phyloP scores from a whole-genome alignment of 75 land plant genomes.

The Cupressus sempervirens region DNA sequence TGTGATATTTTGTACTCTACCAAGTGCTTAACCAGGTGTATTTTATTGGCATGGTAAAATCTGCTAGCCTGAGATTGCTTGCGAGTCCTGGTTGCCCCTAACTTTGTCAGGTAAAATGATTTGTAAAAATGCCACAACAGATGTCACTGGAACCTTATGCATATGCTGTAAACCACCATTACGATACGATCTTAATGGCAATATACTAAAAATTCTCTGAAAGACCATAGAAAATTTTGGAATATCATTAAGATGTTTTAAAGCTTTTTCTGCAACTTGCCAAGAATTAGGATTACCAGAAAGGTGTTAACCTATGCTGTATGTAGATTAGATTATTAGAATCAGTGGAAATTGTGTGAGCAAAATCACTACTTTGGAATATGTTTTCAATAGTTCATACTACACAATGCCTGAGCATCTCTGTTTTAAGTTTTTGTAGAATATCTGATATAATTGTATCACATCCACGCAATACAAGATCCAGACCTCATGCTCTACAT shows the following conservation, averaged over 20 bases:
- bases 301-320: conserved; percentile 87
- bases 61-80: no score
- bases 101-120: no score
- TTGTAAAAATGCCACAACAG: no score
- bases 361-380: conserved; percentile 67
- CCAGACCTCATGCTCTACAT: conserved; percentile 60
- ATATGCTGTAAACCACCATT: background rate
- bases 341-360: conserved; percentile 57
- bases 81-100: no score
- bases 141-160: background rate
- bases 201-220: conserved; percentile 26
- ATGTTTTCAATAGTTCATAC: conserved; percentile 91
- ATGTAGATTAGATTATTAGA: conserved; percentile 63
- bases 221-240: conserved; percentile 85
- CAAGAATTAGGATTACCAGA: conserved; percentile 60
- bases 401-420: conserved; percentile 53
- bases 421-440: conserved; percentile 73
- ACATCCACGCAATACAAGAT: conserved; percentile 50
- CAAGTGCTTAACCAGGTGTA: no score
- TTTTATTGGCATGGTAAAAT: no score
- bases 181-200: background rate
- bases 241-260: conserved; percentile 84
- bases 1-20: no score
- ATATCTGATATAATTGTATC: conserved; percentile 65
- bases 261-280: conserved; percentile 80